A percentile compares a stretch with the other conserved stretches of the same genome.
Conservation (phyloP, 192 early-diverging fungal species). For the Lunasporangiospora selenospora region DNA sequence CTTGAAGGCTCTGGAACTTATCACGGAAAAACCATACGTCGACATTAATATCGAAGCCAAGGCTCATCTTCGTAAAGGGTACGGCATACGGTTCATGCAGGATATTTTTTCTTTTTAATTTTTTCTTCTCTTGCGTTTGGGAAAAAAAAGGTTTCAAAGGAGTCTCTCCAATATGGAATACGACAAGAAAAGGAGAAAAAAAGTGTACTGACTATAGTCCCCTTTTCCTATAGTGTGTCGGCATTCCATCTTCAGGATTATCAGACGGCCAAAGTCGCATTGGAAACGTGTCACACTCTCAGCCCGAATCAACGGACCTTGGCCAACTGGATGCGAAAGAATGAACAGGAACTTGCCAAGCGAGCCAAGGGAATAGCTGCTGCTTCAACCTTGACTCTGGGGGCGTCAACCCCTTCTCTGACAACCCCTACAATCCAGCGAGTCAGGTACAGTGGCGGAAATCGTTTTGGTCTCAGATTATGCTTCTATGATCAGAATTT, state of each 20-base stretch:
- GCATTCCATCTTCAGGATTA: constrained; percentile 62
- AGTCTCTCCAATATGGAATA: too few relatives aligned
- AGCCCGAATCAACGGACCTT: constrained; percentile 53
- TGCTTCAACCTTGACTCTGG: constrained; percentile 21
- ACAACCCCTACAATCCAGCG: constrained; percentile 9
- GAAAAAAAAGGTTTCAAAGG: too few relatives aligned
- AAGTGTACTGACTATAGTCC: too few relatives aligned
- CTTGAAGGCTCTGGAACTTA: constrained; percentile 58
- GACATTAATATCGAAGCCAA: constrained; percentile 61
- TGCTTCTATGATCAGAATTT: too few relatives aligned
- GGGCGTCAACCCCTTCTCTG: not conserved
- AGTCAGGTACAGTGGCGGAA: constrained; percentile 16
- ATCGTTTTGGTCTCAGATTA: not conserved
- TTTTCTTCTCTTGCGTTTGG: too few relatives aligned
- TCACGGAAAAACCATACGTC: constrained; percentile 52
- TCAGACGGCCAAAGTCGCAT: constrained; percentile 59
- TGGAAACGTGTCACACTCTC: constrained; percentile 49
- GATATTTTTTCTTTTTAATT: not conserved
- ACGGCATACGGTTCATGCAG: not conserved
- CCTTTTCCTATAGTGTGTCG: constrained; percentile 48
- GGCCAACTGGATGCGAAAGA: constrained; percentile 56
- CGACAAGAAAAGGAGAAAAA: too few relatives aligned
- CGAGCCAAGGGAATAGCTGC: constrained; percentile 48
- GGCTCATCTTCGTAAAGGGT: constrained; percentile 67
- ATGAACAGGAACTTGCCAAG: constrained; percentile 61